Evolutionary conservation across 2,329 filamentous ascomycete species (phyloP).

Genomic region (Aspergillus vadensis): DNA sequence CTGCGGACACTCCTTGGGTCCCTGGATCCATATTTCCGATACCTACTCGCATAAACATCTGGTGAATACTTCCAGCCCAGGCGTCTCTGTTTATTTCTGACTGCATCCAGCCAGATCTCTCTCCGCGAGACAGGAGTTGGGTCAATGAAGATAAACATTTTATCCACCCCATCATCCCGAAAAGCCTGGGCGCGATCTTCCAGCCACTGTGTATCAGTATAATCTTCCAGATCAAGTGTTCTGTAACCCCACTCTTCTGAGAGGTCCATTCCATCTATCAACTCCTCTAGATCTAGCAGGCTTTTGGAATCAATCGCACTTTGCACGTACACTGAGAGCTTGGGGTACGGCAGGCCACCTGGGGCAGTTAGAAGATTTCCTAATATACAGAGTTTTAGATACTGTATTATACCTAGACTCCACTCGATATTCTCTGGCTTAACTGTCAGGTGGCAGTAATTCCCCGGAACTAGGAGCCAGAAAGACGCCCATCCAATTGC

Average conservation of each 20-base stretch:
- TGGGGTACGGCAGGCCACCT: conserved; percentile 22
- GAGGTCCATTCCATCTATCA: conserved; percentile 21
- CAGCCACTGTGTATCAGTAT: not conserved
- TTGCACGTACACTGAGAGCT: conserved; percentile 20
- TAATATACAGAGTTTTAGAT: not conserved
- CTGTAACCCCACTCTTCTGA: not conserved
- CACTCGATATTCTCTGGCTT: conserved; percentile 19
- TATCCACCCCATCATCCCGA: not conserved
- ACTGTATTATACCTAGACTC: conserved; percentile 14
- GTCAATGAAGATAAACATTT: not conserved
- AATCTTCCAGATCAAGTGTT: not conserved
- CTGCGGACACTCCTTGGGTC: not conserved
- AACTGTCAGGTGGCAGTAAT: conserved; percentile 18
- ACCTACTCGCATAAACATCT: not conserved
- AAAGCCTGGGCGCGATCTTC: not conserved
- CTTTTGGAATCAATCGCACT: conserved; percentile 23
- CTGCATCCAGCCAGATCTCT: not conserved
- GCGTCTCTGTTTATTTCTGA: not conserved
- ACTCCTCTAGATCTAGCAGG: conserved; percentile 19
- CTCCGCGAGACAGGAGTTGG: not conserved
- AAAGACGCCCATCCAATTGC: conserved; percentile 16
- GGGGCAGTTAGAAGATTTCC: not conserved
- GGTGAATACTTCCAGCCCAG: not conserved
- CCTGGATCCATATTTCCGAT: not conserved
- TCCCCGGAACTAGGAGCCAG: conserved; percentile 19